phyloP scores from a whole-genome alignment of 2,329 filamentous ascomycete genomes.

The Phialophora expanda region DNA sequence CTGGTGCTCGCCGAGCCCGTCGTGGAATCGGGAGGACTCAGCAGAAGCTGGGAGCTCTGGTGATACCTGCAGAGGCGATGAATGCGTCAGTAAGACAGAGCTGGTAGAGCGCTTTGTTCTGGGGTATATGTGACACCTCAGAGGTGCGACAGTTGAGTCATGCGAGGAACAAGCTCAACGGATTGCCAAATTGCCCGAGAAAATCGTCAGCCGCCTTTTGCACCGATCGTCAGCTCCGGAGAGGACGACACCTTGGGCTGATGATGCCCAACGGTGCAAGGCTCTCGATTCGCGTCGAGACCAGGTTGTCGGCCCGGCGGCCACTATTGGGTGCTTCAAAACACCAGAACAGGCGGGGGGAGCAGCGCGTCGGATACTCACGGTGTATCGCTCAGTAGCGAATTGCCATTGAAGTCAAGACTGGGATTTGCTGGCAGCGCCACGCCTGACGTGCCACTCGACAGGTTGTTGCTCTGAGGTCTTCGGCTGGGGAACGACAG shows the following conservation, averaged over 20 bases:
- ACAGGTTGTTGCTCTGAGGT: constrained; percentile 26
- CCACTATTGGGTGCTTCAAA: constrained; percentile 22
- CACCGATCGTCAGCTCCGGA: constrained; percentile 9
- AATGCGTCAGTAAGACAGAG: constrained; percentile 30
- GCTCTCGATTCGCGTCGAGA: constrained; percentile 14
- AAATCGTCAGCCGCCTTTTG: constrained; percentile 20
- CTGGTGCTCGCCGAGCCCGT: constrained; percentile 60
- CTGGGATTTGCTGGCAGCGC: constrained; percentile 32
- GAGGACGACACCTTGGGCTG: constrained; percentile 22
- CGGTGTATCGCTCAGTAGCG: constrained; percentile 34
- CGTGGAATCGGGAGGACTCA: constrained; percentile 59
- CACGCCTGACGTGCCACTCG: constrained; percentile 31
- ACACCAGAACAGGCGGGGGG: constrained; percentile 23
- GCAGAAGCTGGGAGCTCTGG: constrained; percentile 52
- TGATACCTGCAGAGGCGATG: constrained; percentile 32
- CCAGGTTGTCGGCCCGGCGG: constrained; percentile 1
- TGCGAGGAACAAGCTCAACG: constrained; percentile 32
- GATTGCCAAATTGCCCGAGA: constrained; percentile 30
- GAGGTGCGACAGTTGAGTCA: constrained; percentile 37
- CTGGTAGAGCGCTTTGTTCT: constrained; percentile 12
- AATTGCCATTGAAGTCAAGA: constrained; percentile 34
- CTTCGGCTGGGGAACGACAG: constrained; percentile 30
- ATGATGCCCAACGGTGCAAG: constrained; percentile 32
- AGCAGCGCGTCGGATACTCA: constrained; percentile 32
- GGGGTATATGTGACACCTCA: constrained; percentile 29